These are phyloP conservation scores for Marasmius sp. DNA, from an alignment of 1,284 basidiomycete species.

Conservation along the genomic window DNA sequence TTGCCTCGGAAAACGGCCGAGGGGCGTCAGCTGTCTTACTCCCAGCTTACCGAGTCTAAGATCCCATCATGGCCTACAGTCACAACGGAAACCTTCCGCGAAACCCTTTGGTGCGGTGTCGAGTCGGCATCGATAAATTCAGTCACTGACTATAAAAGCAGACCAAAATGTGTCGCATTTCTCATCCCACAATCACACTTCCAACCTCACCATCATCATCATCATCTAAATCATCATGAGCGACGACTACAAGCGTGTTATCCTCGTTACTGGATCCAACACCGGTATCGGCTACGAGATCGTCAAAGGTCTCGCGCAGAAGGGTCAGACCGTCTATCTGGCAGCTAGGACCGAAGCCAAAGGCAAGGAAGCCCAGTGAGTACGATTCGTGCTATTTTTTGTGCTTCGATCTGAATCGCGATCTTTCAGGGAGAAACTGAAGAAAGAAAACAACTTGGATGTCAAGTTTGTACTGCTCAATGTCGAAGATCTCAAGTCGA, in stretches of 20 bases:
- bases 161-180: no score
- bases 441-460: constrained; percentile 24
- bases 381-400: background rate
- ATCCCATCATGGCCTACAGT: no score
- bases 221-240: no score
- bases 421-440: constrained; percentile 21
- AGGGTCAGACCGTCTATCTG: constrained; percentile 20
- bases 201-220: no score
- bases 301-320: constrained; percentile 17
- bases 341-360: constrained; percentile 16
- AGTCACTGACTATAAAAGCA: no score
- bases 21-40: no score
- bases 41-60: no score
- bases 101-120: no score
- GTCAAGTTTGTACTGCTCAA: constrained; percentile 37
- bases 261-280: constrained; percentile 16
- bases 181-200: no score
- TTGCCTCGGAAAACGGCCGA: no score
- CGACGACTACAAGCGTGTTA: constrained; percentile 3
- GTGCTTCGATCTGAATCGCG: background rate
- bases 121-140: no score
- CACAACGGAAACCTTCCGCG: no score
- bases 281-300: constrained; percentile 20
- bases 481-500: constrained; percentile 32
- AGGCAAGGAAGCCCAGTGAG: constrained; percentile 16